Evolutionary conservation across 2,329 filamentous ascomycete genomes (phyloP), one percentile per base, ranked within the genome.

Genomic region (Chrysoporthe deuterocubensis): DNA sequence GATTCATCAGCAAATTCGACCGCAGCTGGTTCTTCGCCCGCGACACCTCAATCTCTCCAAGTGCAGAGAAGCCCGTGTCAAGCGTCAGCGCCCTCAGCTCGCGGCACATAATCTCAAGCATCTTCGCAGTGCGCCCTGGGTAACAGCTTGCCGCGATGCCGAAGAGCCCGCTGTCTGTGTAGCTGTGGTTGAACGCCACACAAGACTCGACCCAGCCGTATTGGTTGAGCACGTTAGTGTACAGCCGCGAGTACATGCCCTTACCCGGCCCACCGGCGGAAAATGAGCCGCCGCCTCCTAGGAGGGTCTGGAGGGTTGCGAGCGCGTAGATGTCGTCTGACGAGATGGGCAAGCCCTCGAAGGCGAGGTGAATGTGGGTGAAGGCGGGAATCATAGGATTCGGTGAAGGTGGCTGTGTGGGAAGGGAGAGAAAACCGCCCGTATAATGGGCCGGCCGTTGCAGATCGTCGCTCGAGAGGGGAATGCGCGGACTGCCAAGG

Each of bases 161-260:
- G 76, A 99, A 99, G 54, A 99, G 87, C 4, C 96, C 96, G 7
- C 91, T 94, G 79, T 99, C 96, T 0, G 93, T 96, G 85, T 99
- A 99, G 59, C 92, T 93, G 84, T 98, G 94, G 84, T 98, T 98
- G 84, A 98, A 98, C 42, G 95, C 92, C 63, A 97, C 86, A 81
- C 96, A 98, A 69, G 90, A 94, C 81, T 99, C 96, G 37, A 99
- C 93, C 95, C 95, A 99, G 73, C 92, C 93, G 81, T 97, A 90
- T 81, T 98, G 94, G 83, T 99, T 99, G 63, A 99, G 87, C 0
- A 98, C 95, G 78, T 97, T 97, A 71, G 94, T 98, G 84, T 97
- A 99, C 9, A 99, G 88, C 14, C 96, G 91, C 48, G 93, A 97
- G 84, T 98, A 98, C 96, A 99, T 99, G 78, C 96, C 96, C 83